Percentiles rank a stretch among this genome's conserved stretches.
Evolutionary conservation across 306 rosid genomes (phyloP).

Genomic region (Oemleria cerasiformis): DNA sequence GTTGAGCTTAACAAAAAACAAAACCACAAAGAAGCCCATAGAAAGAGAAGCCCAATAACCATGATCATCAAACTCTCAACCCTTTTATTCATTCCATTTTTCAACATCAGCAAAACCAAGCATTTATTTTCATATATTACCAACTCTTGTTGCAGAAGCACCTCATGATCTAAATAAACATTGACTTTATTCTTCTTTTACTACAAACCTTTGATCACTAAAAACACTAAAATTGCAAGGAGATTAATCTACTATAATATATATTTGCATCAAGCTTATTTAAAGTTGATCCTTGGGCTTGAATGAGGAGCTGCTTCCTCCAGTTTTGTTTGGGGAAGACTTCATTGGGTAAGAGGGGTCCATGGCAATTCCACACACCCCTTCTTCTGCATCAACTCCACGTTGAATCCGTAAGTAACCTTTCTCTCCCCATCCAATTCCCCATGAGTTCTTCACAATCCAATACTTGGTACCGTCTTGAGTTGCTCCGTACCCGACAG

Average conservation of each 20-base stretch:
- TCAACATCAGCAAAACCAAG: not conserved
- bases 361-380: conserved; percentile 44
- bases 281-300: conserved; percentile 12
- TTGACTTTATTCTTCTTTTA: no score
- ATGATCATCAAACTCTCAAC: not conserved
- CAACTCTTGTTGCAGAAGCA: no score
- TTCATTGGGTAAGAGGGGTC: conserved; percentile 35
- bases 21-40: no score
- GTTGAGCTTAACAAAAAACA: no score
- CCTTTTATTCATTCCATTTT: conserved; percentile 3
- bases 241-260: not conserved
- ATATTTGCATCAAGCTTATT: not conserved
- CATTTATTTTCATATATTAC: conserved; percentile 10
- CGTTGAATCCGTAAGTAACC: conserved; percentile 33
- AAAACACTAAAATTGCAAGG: not conserved
- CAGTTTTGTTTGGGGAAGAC: conserved; percentile 14
- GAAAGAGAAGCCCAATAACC: no score
- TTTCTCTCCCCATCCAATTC: conserved; percentile 29
- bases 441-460: conserved; percentile 38
- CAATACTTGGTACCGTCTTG: conserved; percentile 30
- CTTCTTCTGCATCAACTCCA: conserved; percentile 17
- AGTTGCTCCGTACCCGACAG: conserved; percentile 27
- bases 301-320: not conserved
- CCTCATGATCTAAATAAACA: no score
- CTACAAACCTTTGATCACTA: not conserved